A percentile compares a stretch with the other conserved stretches of the same genome.
Evolutionary conservation across 192 early-diverging fungal genomes (phyloP).

Genomic region (Lobosporangium transversale): DNA sequence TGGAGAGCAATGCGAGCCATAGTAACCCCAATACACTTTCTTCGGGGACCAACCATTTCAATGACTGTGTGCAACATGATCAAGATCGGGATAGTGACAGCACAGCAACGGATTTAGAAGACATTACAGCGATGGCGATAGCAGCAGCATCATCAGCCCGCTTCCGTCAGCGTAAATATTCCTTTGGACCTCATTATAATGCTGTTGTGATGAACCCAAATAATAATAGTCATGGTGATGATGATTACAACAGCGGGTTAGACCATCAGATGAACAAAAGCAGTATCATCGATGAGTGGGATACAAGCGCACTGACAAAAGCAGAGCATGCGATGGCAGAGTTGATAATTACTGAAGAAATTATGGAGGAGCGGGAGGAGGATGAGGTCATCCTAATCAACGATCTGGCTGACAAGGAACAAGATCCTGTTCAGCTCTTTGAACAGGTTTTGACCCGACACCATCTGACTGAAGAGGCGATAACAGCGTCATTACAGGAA

Average conservation of each 20-base stretch:
- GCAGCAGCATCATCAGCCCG: neutral
- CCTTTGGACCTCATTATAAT: conserved; percentile 9
- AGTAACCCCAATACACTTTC: conserved; percentile 25
- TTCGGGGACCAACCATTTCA: conserved; percentile 3
- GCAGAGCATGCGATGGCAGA: too few species aligned
- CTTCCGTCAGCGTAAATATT: conserved; percentile 32
- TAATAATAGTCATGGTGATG: too few species aligned
- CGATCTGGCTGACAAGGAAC: conserved; percentile 3
- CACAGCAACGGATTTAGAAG: conserved; percentile 31
- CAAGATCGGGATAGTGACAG: conserved; percentile 29
- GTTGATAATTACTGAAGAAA: too few species aligned
- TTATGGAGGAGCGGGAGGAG: too few species aligned
- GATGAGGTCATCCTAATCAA: too few species aligned
- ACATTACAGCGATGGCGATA: neutral
- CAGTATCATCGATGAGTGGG: too few species aligned
- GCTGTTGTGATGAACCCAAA: neutral
- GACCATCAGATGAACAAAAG: neutral
- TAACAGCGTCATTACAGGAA: conserved; percentile 64
- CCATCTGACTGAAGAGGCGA: conserved; percentile 63
- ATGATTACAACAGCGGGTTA: neutral
- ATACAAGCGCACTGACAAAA: too few species aligned
- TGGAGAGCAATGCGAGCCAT: conserved; percentile 29
- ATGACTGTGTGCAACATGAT: conserved; percentile 8
- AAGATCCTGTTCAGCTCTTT: conserved; percentile 38
- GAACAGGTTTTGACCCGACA: conserved; percentile 59